Evolutionary conservation across 495 filamentous ascomycete genomes (phyloP).

Genomic region (Tuber aestivum): DNA sequence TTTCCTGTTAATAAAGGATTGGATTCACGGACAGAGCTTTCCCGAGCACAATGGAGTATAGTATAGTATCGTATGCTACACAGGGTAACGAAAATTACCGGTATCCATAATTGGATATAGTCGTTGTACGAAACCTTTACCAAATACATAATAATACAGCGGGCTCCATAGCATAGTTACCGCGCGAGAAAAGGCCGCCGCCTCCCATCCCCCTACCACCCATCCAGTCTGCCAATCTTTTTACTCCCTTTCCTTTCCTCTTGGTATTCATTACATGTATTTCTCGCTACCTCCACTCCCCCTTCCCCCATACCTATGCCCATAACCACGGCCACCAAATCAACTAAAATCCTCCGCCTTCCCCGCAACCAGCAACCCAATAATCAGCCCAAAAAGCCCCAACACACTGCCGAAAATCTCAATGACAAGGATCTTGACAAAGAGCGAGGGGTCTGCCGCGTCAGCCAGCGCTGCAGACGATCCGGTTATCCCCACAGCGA

Average conservation of each 20-base stretch:
- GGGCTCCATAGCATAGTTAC: neutral
- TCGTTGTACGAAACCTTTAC: neutral
- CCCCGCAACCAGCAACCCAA: conserved; percentile 78
- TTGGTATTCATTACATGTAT: neutral
- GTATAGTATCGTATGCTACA: neutral
- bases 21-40: too few species aligned
- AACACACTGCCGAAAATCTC: conserved; percentile 99
- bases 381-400: conserved; percentile 94
- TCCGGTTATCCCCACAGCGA: conserved; percentile 96
- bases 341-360: conserved; percentile 68
- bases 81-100: neutral
- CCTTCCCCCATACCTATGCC: neutral
- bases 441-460: conserved; percentile 89
- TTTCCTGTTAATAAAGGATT: too few species aligned
- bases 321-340: conserved; percentile 36
- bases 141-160: conserved; percentile 2
- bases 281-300: neutral
- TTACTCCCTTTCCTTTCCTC: neutral
- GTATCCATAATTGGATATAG: neutral
- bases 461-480: conserved; percentile 94
- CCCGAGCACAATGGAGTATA: too few species aligned
- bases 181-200: neutral
- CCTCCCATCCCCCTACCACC: neutral
- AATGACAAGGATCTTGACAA: conserved; percentile 97
- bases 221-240: neutral